These are phyloP conservation scores for Laetiporus sulphureus DNA, from an alignment of 1,284 basidiomycete species.

Conservation along the genomic window DNA sequence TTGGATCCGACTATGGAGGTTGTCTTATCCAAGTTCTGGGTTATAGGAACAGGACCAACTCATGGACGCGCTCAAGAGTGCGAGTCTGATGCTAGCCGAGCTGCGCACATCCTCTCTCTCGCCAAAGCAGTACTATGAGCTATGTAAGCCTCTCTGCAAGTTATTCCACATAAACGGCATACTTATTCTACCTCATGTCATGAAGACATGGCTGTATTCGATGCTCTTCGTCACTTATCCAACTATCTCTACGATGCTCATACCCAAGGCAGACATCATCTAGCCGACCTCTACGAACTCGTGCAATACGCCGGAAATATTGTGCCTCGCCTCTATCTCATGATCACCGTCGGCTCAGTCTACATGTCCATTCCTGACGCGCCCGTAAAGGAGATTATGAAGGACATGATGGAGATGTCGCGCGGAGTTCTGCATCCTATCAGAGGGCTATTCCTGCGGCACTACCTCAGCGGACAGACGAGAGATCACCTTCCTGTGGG, in stretches of 20 bases:
- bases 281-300: conserved; percentile 95
- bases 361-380: conserved; percentile 96
- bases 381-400: conserved; percentile 97
- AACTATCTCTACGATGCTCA: conserved; percentile 95
- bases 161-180: background rate
- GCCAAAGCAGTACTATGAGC: conserved; percentile 96
- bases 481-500: conserved; percentile 91
- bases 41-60: conserved; percentile 86
- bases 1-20: background rate
- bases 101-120: conserved; percentile 86
- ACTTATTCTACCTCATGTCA: conserved; percentile 10
- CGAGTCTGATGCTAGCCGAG: conserved; percentile 93
- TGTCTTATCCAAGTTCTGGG: background rate
- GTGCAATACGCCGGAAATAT: conserved; percentile 96
- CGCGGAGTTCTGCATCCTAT: conserved; percentile 92
- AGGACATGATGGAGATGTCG: conserved; percentile 99
- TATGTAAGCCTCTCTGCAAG: conserved; percentile 52
- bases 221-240: conserved; percentile 86
- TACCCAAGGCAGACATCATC: conserved; percentile 80
- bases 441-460: conserved; percentile 85
- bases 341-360: conserved; percentile 97
- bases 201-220: conserved; percentile 93
- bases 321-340: conserved; percentile 90
- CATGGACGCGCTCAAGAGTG: conserved; percentile 95
- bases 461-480: conserved; percentile 94